These are phyloP conservation scores for Macrolepiota albuminosa DNA, from an alignment of 768 basidiomycete genomes.

Conservation along the genomic window DNA sequence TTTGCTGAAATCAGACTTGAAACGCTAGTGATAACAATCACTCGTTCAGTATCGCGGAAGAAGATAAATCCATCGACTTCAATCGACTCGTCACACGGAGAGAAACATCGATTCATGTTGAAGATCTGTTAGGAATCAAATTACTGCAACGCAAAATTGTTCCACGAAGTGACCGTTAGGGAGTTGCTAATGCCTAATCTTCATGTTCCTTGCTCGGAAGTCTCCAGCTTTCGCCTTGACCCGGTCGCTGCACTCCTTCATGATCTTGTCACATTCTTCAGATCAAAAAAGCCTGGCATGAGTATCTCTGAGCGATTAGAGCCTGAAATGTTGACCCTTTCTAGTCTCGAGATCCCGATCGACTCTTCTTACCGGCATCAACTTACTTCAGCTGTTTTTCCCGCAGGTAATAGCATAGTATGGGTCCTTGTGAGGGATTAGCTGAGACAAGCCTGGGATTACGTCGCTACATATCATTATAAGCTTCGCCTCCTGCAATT, in stretches of 20 bases:
- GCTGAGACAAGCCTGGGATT: neutral
- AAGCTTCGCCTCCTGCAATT: slow-evolving; percentile 11
- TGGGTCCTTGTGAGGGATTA: neutral
- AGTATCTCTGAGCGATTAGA: neutral
- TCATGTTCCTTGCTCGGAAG: slow-evolving; percentile 37
- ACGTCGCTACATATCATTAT: slow-evolving; percentile 1
- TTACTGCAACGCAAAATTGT: slow-evolving; percentile 46
- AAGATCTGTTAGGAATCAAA: slow-evolving; percentile 8
- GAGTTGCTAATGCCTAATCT: slow-evolving; percentile 41
- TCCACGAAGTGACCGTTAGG: slow-evolving; percentile 36
- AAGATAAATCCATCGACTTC: slow-evolving; percentile 52
- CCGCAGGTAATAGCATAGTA: neutral
- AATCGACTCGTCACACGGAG: slow-evolving; percentile 36
- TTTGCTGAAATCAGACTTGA: slow-evolving; percentile 17
- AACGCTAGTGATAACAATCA: slow-evolving; percentile 39
- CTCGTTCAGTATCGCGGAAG: slow-evolving; percentile 40
- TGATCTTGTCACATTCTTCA: slow-evolving; percentile 39
- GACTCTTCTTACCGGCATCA: neutral
- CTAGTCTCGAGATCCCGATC: neutral
- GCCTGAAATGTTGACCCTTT: neutral
- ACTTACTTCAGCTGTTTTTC: neutral
- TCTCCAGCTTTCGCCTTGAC: slow-evolving; percentile 41
- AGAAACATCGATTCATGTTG: neutral
- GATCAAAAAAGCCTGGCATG: slow-evolving; percentile 35
- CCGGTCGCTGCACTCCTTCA: slow-evolving; percentile 20